Percentiles rank a stretch among this genome's conserved stretches.
Evolutionary conservation across 2,329 filamentous ascomycete species (phyloP).

Genomic region (Herpotrichia juniperi): DNA sequence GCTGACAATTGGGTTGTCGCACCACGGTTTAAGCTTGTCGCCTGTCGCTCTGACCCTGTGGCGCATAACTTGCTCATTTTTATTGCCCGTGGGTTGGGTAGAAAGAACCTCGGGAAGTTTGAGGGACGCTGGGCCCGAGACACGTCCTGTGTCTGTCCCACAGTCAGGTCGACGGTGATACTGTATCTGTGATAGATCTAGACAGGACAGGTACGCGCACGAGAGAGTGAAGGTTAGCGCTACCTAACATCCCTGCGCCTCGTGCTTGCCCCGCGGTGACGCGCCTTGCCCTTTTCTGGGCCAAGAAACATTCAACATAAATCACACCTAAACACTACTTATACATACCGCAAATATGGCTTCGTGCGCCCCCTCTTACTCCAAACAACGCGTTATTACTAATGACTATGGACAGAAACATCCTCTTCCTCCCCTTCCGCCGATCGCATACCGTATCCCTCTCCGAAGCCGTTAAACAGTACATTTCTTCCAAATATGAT

Average conservation of each 20-base stretch:
- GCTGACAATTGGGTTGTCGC: conserved; percentile 33
- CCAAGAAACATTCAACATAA: background rate
- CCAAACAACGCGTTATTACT: conserved; percentile 1
- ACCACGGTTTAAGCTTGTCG: conserved; percentile 14
- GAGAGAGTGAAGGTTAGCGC: no score
- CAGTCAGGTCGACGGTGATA: background rate
- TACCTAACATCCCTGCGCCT: background rate
- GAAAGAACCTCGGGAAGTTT: background rate
- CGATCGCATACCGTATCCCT: conserved; percentile 80
- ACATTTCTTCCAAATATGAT: conserved; percentile 98
- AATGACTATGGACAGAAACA: conserved; percentile 54
- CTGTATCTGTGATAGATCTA: no score
- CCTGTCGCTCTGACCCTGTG: conserved; percentile 32
- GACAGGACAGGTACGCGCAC: no score
- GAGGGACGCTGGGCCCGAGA: background rate
- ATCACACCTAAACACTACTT: conserved; percentile 10
- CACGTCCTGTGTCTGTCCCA: background rate
- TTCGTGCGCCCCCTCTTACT: conserved; percentile 19
- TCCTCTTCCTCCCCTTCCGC: conserved; percentile 85
- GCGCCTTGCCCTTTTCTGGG: background rate
- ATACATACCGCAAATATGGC: conserved; percentile 16
- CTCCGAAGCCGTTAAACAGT: conserved; percentile 83
- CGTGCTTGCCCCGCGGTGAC: background rate
- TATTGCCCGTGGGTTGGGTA: background rate
- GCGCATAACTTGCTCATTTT: conserved; percentile 44